Evolutionary conservation across 306 rosid genomes (phyloP), one percentile per base, ranked within the genome.

Genomic region (Trifolium dubium): DNA sequence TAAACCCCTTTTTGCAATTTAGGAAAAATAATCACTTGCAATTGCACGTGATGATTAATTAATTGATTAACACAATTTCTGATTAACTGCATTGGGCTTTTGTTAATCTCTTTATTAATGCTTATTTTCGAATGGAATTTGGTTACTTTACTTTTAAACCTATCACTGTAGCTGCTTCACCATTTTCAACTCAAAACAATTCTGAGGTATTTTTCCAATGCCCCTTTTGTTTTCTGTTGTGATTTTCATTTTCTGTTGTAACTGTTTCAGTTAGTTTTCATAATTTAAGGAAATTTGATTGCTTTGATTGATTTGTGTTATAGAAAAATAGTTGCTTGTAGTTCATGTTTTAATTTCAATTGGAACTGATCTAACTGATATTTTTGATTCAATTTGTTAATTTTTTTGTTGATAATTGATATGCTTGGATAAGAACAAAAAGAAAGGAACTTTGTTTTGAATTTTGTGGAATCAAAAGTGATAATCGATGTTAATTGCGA

Each of bases 151-250:
- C 80, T 29, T 72, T 74, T 62, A 29, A 68, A 68, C 51, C 39
- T 10, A 3, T 50, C 53, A 31, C 7, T 6, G 39, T 66, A 34
- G 69, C 74, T 69, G 70, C 75, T 28, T 15, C 41, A 5, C 18
- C 10, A 39, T 76, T 60, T 47, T 56, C 77, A 59, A 34, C 80
- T 63, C 9, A 69, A 79, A 74, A 49, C 71, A 67, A 74, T 84
- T 65, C 69, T 64, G 53, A 85, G 88, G 91, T 89, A 18, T 73
- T 58, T 76, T 58, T 19, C 39, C 35, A 34, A n/a, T 44, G 44
- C 71, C 67, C 53, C 2, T 40, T 49, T 9, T 43, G 49, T 43
- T 28, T 30, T 19, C 50, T 39, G 29, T 40, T 55, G 12, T 10
- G 34, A 37, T 29, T 31, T 74, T 47, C 65, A 10, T 9, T 67